phyloP scores from a whole-genome alignment of 768 basidiomycete genomes.

The Austroboletus eburneus region DNA sequence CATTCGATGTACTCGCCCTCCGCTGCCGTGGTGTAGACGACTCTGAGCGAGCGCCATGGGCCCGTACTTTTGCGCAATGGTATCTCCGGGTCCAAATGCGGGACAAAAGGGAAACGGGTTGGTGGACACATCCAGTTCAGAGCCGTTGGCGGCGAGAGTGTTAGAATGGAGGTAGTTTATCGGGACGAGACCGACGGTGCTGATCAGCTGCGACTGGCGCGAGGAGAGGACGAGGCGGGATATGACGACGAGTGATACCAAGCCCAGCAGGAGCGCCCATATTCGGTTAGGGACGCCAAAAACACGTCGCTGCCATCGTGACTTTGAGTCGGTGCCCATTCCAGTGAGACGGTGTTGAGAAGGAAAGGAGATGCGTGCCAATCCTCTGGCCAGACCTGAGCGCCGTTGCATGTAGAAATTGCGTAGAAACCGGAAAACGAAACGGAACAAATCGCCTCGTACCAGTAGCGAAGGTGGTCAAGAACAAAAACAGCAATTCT shows the following conservation, averaged over 20 bases:
- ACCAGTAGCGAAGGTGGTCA: constrained; percentile 1
- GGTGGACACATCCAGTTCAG: constrained; percentile 21
- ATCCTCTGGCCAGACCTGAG: constrained; percentile 39
- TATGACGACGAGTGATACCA: constrained; percentile 52
- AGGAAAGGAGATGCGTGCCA: constrained; percentile 54
- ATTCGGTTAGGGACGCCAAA: constrained; percentile 66
- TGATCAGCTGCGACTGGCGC: constrained; percentile 19
- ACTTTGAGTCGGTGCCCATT: constrained; percentile 45
- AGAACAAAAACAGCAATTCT: constrained; percentile 3
- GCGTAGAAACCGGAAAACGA: not conserved
- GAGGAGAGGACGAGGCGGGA: constrained; percentile 53
- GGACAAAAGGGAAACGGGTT: constrained; percentile 94
- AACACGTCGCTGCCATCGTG: constrained; percentile 52
- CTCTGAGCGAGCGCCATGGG: constrained; percentile 68
- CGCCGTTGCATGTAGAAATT: constrained; percentile 61
- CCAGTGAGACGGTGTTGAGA: constrained; percentile 36
- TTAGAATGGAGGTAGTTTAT: constrained; percentile 80
- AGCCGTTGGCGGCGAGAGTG: constrained; percentile 27
- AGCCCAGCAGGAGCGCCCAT: constrained; percentile 55
- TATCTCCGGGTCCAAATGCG: constrained; percentile 76
- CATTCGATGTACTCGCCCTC: constrained; percentile 76
- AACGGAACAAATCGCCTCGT: too few relatives aligned
- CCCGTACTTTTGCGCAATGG: constrained; percentile 76
- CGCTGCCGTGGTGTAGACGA: constrained; percentile 73
- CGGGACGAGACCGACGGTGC: constrained; percentile 50